Base-by-base conservation (phyloP, 768 basidiomycete species). In the Suillus cothurnatus region DNA sequence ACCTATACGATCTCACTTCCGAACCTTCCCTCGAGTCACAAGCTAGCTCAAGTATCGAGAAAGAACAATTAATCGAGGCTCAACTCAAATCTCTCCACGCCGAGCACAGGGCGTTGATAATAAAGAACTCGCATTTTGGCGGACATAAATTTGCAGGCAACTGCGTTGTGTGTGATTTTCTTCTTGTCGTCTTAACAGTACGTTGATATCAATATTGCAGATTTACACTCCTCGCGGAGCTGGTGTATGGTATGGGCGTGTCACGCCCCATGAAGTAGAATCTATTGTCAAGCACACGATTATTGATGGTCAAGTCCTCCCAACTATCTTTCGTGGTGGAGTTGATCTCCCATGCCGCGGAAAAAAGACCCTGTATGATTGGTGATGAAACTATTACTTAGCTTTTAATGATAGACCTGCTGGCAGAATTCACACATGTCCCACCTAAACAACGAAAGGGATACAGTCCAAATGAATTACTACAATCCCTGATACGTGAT, bases 131-230 rank as follows among this genome's bases (percentile, higher is more conserved):
- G 32, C 97, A 99, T 80, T 82, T 95, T 50, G 96, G 97, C 26
- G 95, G 96, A 3, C 97, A 98, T 81, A 90, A 90, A 71, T 98
- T 90, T 73, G 91, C 94, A 43, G 95, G 95, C 47, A 95, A 96
- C 71, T 89, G 92, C 70, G 88, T 94, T 65, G 95, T 95, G 74
- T 71, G 94, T 86, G 45, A 28, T n/a, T 52, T 34, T 34, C 34
- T 56, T 49, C 15, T 21, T 32, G 61, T 14, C 19, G 17, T 47
- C 5, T 4, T 23, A 41, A 21, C 66, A 5, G 56, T 58, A 49
- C 41, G 66, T 21, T 62, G 56, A 45, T n/a, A 21, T 58, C 26
- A 38, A 56, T 62, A 12, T 43, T 38, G 15, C 23, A 95, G 92
- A 93, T 98, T 72, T 90, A 93, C 77, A 93, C 88, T 55, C 95